Base-by-base conservation (phyloP, 495 filamentous ascomycete genomes). In the Podospora australis region DNA sequence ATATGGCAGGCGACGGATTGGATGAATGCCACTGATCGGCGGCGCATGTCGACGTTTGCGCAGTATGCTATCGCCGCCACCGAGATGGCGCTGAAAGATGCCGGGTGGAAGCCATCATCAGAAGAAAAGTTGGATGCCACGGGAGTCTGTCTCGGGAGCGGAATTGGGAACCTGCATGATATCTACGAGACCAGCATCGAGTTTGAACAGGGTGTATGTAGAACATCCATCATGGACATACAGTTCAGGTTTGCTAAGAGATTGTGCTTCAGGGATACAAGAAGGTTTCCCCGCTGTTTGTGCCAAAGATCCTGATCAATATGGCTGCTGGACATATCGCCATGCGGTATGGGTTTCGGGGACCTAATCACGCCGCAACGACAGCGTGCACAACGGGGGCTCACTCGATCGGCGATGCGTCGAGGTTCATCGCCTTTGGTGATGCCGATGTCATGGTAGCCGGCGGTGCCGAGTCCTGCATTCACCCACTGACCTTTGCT, bases 371-470 rank as follows among this genome's bases (percentile, higher is more conserved):
- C 67, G 77, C 91, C 11, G 87, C 79, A 39, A 95, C 90, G 4
- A 96, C 92, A 19, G 92, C 92, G 39, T 98, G 92, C 56, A 96
- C 92, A 0, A 96, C 92, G 1, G 90, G 91, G 2, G 89, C 90
- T 6, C 91, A 98, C 71, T 86, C 90, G 6, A 83, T 98, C 48
- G 90, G 90, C 23, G 92, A 98, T 60, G 92, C 92, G 26, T 79
- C 85, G 34, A 81, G 91, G 8, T 89, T 96, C 59, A 95, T 98
- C 54, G 80, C 86, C 22, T 86, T 79, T 67, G 88, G 88, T 23
- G 91, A 96, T 59, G 91, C 91, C 19, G 78, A 95, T 60, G 82
- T 97, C 20, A 96, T 98, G 90, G 70, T 98, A 10, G 90, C 92
- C 28, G 92, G 92, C 23, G 91, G 90, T 10, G 79, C 89, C 7